These are phyloP conservation scores for Cladorrhinum samala DNA, from an alignment of 495 filamentous ascomycete species.

Conservation along the genomic window DNA sequence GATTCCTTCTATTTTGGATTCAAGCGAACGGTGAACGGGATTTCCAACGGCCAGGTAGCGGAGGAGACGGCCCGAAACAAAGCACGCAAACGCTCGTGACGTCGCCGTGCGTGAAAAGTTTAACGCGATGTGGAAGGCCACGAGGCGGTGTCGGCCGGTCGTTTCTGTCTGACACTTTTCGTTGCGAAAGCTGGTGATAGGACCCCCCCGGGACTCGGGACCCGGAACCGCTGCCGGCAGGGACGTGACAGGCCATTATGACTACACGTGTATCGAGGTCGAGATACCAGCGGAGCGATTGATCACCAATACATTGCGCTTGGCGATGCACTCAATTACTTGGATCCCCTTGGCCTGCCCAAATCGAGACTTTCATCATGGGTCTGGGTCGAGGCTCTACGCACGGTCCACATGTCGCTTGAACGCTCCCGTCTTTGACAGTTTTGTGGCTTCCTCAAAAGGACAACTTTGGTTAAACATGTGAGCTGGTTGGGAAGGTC, in stretches of 20 bases:
- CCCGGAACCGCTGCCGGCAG: not conserved
- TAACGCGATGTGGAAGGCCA: constrained; percentile 13
- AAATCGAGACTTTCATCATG: not conserved
- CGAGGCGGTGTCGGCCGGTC: not conserved
- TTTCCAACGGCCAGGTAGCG: no score
- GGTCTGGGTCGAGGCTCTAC: not conserved
- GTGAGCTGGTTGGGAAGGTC: no score
- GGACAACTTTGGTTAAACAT: no score
- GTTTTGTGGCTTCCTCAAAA: not conserved
- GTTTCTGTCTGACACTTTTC: no score
- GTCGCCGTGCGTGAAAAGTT: not conserved
- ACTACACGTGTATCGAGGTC: not conserved
- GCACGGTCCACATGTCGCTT: constrained; percentile 13
- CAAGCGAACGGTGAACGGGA: not conserved
- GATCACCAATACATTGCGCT: not conserved
- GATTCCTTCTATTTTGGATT: not conserved
- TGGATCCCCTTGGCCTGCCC: not conserved
- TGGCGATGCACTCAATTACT: not conserved
- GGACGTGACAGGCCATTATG: not conserved
- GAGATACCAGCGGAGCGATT: not conserved
- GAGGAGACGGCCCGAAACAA: not conserved
- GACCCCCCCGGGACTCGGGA: not conserved
- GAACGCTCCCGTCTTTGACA: not conserved
- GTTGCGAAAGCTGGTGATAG: not conserved
- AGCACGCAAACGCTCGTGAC: not conserved